Evolutionary conservation across 2,329 filamentous ascomycete genomes (phyloP).

Genomic region (Phaeosphaeriaceae sp.): DNA sequence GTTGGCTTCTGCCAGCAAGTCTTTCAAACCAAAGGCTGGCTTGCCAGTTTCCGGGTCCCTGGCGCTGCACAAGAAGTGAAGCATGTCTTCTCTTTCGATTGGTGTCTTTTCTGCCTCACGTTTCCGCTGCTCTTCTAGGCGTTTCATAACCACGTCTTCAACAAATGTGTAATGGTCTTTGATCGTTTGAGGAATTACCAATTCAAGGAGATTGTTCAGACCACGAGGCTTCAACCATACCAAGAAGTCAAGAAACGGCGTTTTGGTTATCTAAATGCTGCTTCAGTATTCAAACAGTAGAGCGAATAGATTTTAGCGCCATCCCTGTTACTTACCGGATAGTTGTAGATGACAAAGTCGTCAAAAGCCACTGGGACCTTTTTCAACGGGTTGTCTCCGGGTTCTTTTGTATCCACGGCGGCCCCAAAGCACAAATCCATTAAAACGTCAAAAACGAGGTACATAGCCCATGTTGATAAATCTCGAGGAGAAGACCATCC

Average conservation of each 20-base stretch:
- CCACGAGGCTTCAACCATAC: conserved; percentile 22
- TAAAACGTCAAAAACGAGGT: conserved; percentile 54
- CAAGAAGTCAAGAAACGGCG: conserved; percentile 11
- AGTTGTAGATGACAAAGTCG: conserved; percentile 11
- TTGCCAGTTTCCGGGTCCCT: conserved; percentile 49
- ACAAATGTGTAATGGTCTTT: conserved; percentile 12
- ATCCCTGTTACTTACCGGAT: conserved; percentile 17
- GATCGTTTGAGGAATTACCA: conserved; percentile 6
- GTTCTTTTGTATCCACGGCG: conserved; percentile 40
- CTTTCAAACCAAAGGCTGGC: conserved; percentile 36
- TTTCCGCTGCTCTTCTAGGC: conserved; percentile 2
- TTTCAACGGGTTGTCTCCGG: conserved; percentile 21
- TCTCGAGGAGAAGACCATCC: conserved; percentile 15
- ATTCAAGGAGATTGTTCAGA: conserved; percentile 11
- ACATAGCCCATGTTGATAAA: conserved; percentile 23
- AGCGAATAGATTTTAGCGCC: too few relatives aligned
- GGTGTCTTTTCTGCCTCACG: conserved; percentile 5
- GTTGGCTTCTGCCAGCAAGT: conserved; percentile 40
- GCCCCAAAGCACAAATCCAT: conserved; percentile 48
- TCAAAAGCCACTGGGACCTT: conserved; percentile 14
- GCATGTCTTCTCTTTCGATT: conserved; percentile 41
- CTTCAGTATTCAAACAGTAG: too few relatives aligned
- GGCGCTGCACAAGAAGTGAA: conserved; percentile 48
- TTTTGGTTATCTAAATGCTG: conserved; percentile 15
- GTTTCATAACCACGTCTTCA: conserved; percentile 4